Percentiles rank a stretch among this genome's conserved stretches.
These are phyloP conservation scores for Phialophora expanda DNA, from an alignment of 2,329 filamentous ascomycete species.

Conservation along the genomic window DNA sequence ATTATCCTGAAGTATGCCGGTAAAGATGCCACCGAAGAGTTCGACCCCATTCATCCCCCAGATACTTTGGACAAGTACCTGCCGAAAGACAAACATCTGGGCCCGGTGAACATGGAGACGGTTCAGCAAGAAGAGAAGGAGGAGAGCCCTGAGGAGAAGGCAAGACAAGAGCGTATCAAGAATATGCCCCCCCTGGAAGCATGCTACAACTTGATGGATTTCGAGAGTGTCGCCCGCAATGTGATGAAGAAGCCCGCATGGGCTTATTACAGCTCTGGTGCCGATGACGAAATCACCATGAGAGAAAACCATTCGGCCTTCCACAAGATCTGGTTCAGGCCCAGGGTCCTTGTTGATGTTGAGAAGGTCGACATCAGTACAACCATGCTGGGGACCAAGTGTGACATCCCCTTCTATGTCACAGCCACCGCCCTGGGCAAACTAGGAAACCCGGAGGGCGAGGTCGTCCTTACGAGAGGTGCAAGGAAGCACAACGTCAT, in stretches of 20 bases:
- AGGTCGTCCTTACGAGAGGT: constrained; percentile 85
- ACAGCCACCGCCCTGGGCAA: constrained; percentile 96
- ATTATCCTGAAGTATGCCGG: constrained; percentile 97
- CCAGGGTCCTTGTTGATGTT: constrained; percentile 85
- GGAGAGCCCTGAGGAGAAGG: constrained; percentile 72
- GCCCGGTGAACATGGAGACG: constrained; percentile 83
- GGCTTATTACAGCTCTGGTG: constrained; percentile 96
- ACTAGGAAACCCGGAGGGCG: constrained; percentile 86
- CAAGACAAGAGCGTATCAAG: constrained; percentile 73
- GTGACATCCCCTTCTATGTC: constrained; percentile 89
- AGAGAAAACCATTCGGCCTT: constrained; percentile 95
- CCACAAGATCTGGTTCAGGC: constrained; percentile 97
- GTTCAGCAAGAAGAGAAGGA: constrained; percentile 53
- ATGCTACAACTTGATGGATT: constrained; percentile 94
- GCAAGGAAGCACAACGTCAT: constrained; percentile 85
- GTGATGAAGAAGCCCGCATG: constrained; percentile 97
- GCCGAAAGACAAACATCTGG: constrained; percentile 82
- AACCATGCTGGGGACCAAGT: constrained; percentile 89
- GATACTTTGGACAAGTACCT: constrained; percentile 86
- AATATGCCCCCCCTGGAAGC: constrained; percentile 80
- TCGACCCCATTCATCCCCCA: constrained; percentile 85
- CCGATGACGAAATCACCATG: constrained; percentile 91
- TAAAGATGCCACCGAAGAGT: constrained; percentile 91
- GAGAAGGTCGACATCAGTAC: constrained; percentile 84
- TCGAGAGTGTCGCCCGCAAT: constrained; percentile 85